Percentiles rank a stretch among this genome's conserved stretches.
These are phyloP conservation scores for Venturia pyrina DNA, from an alignment of 2,329 filamentous ascomycete species.

Conservation along the genomic window DNA sequence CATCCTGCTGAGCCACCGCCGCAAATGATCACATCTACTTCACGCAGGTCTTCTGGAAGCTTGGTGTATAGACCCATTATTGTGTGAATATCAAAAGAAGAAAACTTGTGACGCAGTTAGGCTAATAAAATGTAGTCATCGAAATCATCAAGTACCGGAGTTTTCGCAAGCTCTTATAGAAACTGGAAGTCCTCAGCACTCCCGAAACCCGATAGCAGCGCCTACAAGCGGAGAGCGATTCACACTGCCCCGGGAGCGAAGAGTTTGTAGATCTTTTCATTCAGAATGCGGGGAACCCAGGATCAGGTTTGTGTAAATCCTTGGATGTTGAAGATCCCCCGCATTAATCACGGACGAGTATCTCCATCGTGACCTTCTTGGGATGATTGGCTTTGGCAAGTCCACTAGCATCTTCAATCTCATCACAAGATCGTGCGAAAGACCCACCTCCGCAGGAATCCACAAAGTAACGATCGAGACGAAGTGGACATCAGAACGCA, in stretches of 20 bases:
- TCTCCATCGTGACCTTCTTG: neutral
- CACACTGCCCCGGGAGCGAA: neutral
- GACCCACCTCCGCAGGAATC: neutral
- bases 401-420: neutral
- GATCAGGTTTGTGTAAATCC: neutral
- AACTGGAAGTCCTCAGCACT: neutral
- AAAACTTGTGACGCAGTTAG: neutral
- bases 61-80: slow-evolving; percentile 23
- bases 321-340: neutral
- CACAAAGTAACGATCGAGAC: neutral
- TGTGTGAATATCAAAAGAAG: neutral
- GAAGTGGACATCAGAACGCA: neutral
- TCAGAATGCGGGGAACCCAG: neutral
- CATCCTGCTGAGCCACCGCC: slow-evolving; percentile 39
- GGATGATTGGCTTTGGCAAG: neutral
- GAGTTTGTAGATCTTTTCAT: neutral
- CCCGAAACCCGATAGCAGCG: neutral
- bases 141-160: neutral
- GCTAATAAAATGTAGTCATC: neutral
- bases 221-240: neutral
- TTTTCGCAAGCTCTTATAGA: neutral
- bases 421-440: neutral
- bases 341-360: neutral
- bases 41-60: slow-evolving; percentile 28
- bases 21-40: slow-evolving; percentile 42